Percentiles rank a stretch among this genome's conserved stretches.
Evolutionary conservation across 768 basidiomycete species (phyloP).

Genomic region (Suillus brevipes): DNA sequence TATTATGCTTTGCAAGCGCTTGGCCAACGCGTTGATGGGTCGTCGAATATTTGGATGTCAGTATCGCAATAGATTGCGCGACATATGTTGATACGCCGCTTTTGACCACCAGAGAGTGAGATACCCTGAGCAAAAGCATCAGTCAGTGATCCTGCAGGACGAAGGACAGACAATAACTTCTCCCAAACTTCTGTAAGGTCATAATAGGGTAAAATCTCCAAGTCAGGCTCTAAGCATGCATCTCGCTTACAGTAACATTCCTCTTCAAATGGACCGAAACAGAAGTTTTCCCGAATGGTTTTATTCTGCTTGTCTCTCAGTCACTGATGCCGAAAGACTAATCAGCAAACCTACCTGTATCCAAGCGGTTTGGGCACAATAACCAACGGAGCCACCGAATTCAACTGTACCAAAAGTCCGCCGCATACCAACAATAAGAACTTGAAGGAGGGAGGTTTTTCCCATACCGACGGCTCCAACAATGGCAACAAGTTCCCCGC

Average conservation of each 20-base stretch:
- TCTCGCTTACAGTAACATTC: slow-evolving; percentile 78
- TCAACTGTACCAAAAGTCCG: slow-evolving; percentile 60
- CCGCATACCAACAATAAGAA: slow-evolving; percentile 83
- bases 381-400: slow-evolving; percentile 77
- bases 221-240: slow-evolving; percentile 77
- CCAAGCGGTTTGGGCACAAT: slow-evolving; percentile 89
- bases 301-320: slow-evolving; percentile 54
- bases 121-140: slow-evolving; percentile 55
- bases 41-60: slow-evolving; percentile 83
- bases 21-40: no score
- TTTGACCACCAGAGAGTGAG: slow-evolving; percentile 81
- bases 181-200: slow-evolving; percentile 87
- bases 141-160: slow-evolving; percentile 10
- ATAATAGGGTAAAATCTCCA: slow-evolving; percentile 73
- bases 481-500: slow-evolving; percentile 79
- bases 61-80: slow-evolving; percentile 85
- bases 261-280: slow-evolving; percentile 85
- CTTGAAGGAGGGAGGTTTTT: slow-evolving; percentile 67
- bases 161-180: slow-evolving; percentile 36
- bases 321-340: not conserved
- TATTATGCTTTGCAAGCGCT: no score
- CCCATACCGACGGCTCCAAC: slow-evolving; percentile 70
- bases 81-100: slow-evolving; percentile 82
- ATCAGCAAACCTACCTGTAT: slow-evolving; percentile 57
- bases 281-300: slow-evolving; percentile 86